phyloP scores from a whole-genome alignment of 2,329 filamentous ascomycete species.

The Didymella sp. region DNA sequence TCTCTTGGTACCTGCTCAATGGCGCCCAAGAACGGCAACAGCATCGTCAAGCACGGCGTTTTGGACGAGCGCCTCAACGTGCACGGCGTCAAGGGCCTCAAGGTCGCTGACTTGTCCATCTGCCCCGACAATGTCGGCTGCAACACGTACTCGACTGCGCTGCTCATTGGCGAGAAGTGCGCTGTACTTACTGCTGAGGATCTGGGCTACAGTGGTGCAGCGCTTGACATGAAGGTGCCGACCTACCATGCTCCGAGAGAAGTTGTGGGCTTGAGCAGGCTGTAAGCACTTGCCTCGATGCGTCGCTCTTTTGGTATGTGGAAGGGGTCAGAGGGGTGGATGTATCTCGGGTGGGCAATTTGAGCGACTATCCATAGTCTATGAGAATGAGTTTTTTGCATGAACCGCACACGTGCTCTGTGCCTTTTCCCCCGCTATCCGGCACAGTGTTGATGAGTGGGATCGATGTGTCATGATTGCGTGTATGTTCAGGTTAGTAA shows the following conservation, averaged over 20 bases:
- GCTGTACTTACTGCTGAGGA: constrained; percentile 75
- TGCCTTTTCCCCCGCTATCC: neutral
- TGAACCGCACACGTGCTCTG: neutral
- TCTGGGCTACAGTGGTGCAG: constrained; percentile 73
- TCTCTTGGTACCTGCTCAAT: constrained; percentile 74
- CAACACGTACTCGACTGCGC: constrained; percentile 70
- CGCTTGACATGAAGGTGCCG: constrained; percentile 77
- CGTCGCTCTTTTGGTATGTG: constrained; percentile 3
- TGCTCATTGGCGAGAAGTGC: constrained; percentile 78
- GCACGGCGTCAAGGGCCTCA: constrained; percentile 76
- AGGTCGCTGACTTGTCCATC: constrained; percentile 78
- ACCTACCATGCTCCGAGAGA: constrained; percentile 57
- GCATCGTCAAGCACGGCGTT: constrained; percentile 80
- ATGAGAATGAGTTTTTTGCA: neutral
- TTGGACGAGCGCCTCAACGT: constrained; percentile 80
- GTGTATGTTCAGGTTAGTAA: neutral
- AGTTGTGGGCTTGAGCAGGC: constrained; percentile 50
- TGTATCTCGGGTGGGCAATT: neutral
- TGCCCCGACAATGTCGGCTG: constrained; percentile 77
- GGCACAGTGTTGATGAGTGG: neutral
- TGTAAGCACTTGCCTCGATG: constrained; percentile 39
- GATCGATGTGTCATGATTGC: neutral
- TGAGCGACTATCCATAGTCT: constrained; percentile 1
- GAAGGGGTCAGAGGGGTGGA: neutral
- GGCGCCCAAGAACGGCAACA: constrained; percentile 77